phyloP scores from a whole-genome alignment of 441 rosid genomes.

The Pelargonium australe region DNA sequence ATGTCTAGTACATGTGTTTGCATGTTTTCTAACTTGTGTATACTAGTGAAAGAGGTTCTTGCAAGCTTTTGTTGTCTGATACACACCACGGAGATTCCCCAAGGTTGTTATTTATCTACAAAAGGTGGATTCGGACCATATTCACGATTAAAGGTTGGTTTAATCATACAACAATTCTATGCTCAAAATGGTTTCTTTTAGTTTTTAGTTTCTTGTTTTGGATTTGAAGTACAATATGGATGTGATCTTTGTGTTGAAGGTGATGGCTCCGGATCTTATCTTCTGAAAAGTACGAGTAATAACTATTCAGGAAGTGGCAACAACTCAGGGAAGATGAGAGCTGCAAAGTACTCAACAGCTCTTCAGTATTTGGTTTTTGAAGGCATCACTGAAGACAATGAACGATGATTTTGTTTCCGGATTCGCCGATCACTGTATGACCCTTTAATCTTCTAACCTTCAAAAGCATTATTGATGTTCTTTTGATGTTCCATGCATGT shows the following conservation, averaged over 20 bases:
- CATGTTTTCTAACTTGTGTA: neutral
- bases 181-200: neutral
- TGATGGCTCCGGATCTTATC: slow-evolving; percentile 59
- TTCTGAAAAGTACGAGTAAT: slow-evolving; percentile 31
- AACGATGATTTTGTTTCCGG: slow-evolving; percentile 5
- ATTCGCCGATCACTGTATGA: neutral
- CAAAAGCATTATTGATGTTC: neutral
- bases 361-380: slow-evolving; percentile 43
- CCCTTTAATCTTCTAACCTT: slow-evolving; percentile 2
- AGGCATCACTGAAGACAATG: slow-evolving; percentile 31
- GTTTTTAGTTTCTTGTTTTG: neutral
- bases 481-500: neutral
- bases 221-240: neutral
- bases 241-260: slow-evolving; percentile 31
- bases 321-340: slow-evolving; percentile 17
- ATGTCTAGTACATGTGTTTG: neutral
- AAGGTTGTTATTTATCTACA: slow-evolving; percentile 63
- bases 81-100: slow-evolving; percentile 64
- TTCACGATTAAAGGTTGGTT: slow-evolving; percentile 55
- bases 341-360: slow-evolving; percentile 49
- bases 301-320: slow-evolving; percentile 20
- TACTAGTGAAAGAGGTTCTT: slow-evolving; percentile 36
- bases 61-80: slow-evolving; percentile 62
- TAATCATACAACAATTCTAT: neutral
- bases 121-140: slow-evolving; percentile 60